A percentile compares a stretch with the other conserved stretches of the same genome.
These are phyloP conservation scores for Agarophyton chilense DNA, from an alignment of 23 red algal species.

Conservation along the genomic window DNA sequence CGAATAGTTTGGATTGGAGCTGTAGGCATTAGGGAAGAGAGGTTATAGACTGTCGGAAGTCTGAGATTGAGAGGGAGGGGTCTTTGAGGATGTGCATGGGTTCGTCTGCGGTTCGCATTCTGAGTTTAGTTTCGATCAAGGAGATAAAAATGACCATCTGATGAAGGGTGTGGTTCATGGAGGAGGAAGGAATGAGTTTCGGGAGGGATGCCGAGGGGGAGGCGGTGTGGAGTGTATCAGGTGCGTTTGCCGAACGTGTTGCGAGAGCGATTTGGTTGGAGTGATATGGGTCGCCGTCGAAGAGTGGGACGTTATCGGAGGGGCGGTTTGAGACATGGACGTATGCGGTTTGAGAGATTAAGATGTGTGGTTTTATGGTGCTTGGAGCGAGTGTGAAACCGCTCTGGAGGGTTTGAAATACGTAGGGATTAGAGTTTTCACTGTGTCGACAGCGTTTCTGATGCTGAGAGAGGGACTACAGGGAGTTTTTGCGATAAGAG, in stretches of 20 bases:
- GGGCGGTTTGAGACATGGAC: slow-evolving; percentile 2
- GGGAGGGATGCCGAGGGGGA: background rate
- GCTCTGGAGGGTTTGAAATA: too few species aligned
- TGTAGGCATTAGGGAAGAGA: background rate
- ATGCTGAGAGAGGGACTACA: too few species aligned
- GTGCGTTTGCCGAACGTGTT: background rate
- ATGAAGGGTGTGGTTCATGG: too few species aligned
- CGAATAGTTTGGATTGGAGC: background rate
- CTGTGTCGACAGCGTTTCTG: too few species aligned
- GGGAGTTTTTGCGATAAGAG: too few species aligned
- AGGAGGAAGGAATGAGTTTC: too few species aligned
- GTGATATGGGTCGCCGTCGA: too few species aligned
- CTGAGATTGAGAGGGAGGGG: background rate
- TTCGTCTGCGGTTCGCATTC: background rate
- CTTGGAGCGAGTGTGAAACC: too few species aligned
- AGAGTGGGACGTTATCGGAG: background rate
- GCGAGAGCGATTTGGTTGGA: background rate
- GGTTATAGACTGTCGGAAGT: background rate
- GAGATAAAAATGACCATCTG: background rate
- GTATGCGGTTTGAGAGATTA: too few species aligned
- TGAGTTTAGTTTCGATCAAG: background rate
- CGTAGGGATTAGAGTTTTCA: too few species aligned
- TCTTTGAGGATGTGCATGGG: background rate
- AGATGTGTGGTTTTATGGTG: too few species aligned
- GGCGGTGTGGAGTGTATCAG: background rate